Conservation (phyloP, 2,329 filamentous ascomycete genomes). For the Daldinia eschscholtzii region DNA sequence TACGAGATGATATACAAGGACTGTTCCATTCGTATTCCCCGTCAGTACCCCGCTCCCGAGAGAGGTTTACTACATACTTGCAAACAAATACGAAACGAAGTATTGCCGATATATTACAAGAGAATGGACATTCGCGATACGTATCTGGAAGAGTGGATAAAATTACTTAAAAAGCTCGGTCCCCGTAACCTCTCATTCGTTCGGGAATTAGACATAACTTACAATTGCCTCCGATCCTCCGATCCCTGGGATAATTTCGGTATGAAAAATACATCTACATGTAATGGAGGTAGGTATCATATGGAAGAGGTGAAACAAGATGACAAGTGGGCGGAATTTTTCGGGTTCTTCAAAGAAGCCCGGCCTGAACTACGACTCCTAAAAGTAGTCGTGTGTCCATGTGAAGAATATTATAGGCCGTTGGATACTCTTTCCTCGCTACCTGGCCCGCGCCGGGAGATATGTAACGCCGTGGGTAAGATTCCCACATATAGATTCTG, state of each 20-base stretch:
- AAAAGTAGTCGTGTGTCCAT: background rate
- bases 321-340: background rate
- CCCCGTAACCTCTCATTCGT: background rate
- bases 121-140: background rate
- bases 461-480: too few species aligned
- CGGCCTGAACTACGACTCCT: background rate
- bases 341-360: background rate
- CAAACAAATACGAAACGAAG: background rate
- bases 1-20: background rate
- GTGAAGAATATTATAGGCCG: background rate
- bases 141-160: background rate
- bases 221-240: background rate
- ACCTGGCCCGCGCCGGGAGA: too few species aligned
- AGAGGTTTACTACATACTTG: background rate
- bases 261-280: background rate
- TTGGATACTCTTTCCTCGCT: too few species aligned
- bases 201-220: background rate
- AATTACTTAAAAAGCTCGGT: background rate
- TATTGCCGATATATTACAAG: background rate
- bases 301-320: background rate
- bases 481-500: background rate
- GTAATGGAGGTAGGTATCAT: background rate
- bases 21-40: too few species aligned
- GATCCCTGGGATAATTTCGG: too few species aligned
- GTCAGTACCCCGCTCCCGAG: background rate